Evolutionary conservation across 2,329 filamentous ascomycete species (phyloP).

Genomic region (Xylaria sp.): DNA sequence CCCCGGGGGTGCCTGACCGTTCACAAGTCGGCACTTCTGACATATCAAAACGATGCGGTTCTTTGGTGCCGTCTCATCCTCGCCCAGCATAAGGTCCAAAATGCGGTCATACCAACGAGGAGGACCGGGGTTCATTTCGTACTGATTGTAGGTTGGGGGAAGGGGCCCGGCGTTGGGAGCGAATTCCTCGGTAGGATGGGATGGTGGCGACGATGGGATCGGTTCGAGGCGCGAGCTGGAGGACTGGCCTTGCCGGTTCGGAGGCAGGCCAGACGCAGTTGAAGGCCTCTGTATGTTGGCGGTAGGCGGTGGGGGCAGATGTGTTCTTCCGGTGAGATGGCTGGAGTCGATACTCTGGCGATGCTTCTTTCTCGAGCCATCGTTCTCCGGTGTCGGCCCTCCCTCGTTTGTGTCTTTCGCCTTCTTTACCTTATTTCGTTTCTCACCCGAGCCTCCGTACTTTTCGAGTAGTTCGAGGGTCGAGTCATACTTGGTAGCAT

Average conservation of each 20-base stretch:
- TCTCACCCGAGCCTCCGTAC: constrained; percentile 77
- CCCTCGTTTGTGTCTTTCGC: constrained; percentile 42
- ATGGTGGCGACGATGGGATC: constrained; percentile 43
- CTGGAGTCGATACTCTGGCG: constrained; percentile 43
- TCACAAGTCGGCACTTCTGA: constrained; percentile 83
- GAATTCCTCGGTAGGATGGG: constrained; percentile 43
- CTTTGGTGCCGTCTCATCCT: constrained; percentile 92
- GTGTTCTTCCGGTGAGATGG: constrained; percentile 55
- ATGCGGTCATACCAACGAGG: constrained; percentile 94
- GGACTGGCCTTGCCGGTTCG: constrained; percentile 40
- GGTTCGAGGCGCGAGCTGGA: constrained; percentile 36
- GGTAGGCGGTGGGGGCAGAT: constrained; percentile 68
- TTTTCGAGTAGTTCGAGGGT: constrained; percentile 94
- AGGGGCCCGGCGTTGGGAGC: constrained; percentile 47
- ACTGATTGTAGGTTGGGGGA: constrained; percentile 50
- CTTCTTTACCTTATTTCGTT: constrained; percentile 52
- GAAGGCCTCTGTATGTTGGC: constrained; percentile 67
- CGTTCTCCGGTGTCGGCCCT: constrained; percentile 39
- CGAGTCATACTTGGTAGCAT: constrained; percentile 94
- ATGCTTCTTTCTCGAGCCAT: constrained; percentile 47
- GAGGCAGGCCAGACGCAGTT: constrained; percentile 47
- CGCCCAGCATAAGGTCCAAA: constrained; percentile 89
- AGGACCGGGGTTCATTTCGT: constrained; percentile 45
- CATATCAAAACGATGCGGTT: constrained; percentile 93
- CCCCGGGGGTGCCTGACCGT: constrained; percentile 94